Conservation (phyloP, 805 yeast species). For the Yamadazyma phyllophila region DNA sequence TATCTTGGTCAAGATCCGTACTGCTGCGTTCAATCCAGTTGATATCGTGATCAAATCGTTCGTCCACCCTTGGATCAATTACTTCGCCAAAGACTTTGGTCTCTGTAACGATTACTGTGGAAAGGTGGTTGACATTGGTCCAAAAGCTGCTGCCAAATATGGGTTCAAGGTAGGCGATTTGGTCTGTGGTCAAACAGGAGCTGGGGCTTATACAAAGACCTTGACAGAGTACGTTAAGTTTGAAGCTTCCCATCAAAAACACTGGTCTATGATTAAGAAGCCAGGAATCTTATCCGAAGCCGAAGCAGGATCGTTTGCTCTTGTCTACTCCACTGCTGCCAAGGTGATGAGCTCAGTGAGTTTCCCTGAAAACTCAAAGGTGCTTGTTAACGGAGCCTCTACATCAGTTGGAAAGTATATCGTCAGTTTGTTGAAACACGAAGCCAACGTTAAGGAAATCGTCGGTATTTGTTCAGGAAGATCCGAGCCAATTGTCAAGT, state of each 20-base stretch:
- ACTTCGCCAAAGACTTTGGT: conserved; percentile 18
- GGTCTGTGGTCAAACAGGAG: conserved; percentile 25
- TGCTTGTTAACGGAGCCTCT: conserved; percentile 71
- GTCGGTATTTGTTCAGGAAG: conserved; percentile 55
- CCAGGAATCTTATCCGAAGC: conserved; percentile 41
- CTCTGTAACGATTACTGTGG: conserved; percentile 36
- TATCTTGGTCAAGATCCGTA: conserved; percentile 30
- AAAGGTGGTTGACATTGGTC: conserved; percentile 29
- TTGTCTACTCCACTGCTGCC: conserved; percentile 64
- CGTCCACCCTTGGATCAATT: conserved; percentile 10
- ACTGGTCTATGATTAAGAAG: conserved; percentile 28
- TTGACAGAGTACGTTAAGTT: conserved; percentile 45
- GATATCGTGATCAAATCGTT: conserved; percentile 24
- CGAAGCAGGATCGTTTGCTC: conserved; percentile 66
- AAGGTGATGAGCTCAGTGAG: conserved; percentile 31
- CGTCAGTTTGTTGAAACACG: conserved; percentile 52
- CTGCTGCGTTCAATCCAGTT: conserved; percentile 35
- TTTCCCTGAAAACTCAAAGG: conserved; percentile 41
- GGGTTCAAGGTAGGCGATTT: conserved; percentile 27
- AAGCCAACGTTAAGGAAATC: conserved; percentile 44
- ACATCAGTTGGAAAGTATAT: conserved; percentile 63
- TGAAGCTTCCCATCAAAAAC: conserved; percentile 22
- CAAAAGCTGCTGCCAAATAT: conserved; percentile 16
- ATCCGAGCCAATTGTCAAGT: conserved; percentile 44
- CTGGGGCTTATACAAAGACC: conserved; percentile 32